Evolutionary conservation across 2,329 filamentous ascomycete species (phyloP).

Genomic region (Hypoxylon rubiginosum): DNA sequence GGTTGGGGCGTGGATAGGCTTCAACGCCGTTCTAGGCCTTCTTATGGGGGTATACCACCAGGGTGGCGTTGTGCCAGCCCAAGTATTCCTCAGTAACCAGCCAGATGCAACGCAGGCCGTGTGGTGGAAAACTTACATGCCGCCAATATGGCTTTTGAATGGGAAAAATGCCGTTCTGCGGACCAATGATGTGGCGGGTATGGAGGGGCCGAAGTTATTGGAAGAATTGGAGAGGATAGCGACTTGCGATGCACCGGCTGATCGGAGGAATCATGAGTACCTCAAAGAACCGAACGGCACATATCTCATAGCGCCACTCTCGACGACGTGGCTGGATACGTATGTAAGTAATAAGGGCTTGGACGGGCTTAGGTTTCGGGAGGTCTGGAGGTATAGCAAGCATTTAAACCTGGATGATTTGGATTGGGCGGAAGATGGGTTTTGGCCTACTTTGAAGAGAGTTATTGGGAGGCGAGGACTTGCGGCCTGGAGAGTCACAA

Average conservation of each 20-base stretch:
- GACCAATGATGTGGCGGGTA: slow-evolving; percentile 81
- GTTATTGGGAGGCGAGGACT: slow-evolving; percentile 75
- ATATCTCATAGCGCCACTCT: slow-evolving; percentile 80
- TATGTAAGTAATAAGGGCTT: slow-evolving; percentile 71
- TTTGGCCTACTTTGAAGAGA: slow-evolving; percentile 77
- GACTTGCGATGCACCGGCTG: slow-evolving; percentile 72
- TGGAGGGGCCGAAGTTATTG: slow-evolving; percentile 72
- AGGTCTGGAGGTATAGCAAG: slow-evolving; percentile 76
- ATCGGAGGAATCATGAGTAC: slow-evolving; percentile 68
- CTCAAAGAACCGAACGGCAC: slow-evolving; percentile 73
- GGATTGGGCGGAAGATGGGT: slow-evolving; percentile 81
- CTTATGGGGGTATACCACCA: slow-evolving; percentile 88
- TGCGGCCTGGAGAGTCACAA: slow-evolving; percentile 74
- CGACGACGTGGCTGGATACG: slow-evolving; percentile 76
- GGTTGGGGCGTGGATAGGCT: slow-evolving; percentile 74
- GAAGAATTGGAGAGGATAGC: slow-evolving; percentile 70
- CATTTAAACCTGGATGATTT: slow-evolving; percentile 86
- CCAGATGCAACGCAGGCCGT: slow-evolving; percentile 76
- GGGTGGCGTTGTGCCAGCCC: slow-evolving; percentile 80
- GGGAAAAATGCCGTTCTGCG: slow-evolving; percentile 79
- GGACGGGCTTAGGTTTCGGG: slow-evolving; percentile 72
- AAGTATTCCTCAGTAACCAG: slow-evolving; percentile 80
- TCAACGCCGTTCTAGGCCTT: slow-evolving; percentile 76
- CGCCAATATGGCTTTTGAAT: slow-evolving; percentile 83
- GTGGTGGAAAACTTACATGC: slow-evolving; percentile 91